Conservation (phyloP, 352 stramenopile genomes). For the Phytophthora pinifolia region DNA sequence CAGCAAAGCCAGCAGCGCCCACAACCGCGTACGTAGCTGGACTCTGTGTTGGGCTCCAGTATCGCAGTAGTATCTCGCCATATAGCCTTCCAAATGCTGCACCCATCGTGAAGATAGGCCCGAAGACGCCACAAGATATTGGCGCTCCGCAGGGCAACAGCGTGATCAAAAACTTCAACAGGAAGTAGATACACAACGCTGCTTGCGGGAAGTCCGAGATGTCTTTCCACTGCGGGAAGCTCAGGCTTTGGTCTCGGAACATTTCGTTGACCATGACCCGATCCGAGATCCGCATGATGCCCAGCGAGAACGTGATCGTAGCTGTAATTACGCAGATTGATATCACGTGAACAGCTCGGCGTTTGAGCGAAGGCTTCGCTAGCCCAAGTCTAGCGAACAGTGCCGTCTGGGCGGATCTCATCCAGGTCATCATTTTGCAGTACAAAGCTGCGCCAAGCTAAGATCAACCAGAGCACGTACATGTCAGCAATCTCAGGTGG, state of each 20-base stretch:
- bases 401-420: slow-evolving; percentile 50
- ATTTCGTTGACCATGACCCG: slow-evolving; percentile 79
- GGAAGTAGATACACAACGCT: slow-evolving; percentile 68
- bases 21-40: slow-evolving; percentile 91
- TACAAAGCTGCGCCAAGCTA: slow-evolving; percentile 71
- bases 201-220: slow-evolving; percentile 59
- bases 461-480: not conserved
- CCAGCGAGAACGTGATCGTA: slow-evolving; percentile 67
- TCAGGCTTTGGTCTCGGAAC: slow-evolving; percentile 69
- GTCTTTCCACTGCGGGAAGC: slow-evolving; percentile 61
- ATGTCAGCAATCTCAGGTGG: not conserved
- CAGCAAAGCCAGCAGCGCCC: slow-evolving; percentile 89
- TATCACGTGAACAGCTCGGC: slow-evolving; percentile 57
- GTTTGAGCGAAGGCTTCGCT: slow-evolving; percentile 48
- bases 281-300: slow-evolving; percentile 74
- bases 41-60: slow-evolving; percentile 72
- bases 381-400: slow-evolving; percentile 59
- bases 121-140: slow-evolving; percentile 81
- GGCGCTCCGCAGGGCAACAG: slow-evolving; percentile 73
- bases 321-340: slow-evolving; percentile 61
- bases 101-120: slow-evolving; percentile 80
- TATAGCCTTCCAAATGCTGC: slow-evolving; percentile 75
- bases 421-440: slow-evolving; percentile 51
- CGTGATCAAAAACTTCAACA: slow-evolving; percentile 76
- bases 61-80: slow-evolving; percentile 66